Conservation (phyloP, 257 asterid genomes). For the Datura wrightii region DNA sequence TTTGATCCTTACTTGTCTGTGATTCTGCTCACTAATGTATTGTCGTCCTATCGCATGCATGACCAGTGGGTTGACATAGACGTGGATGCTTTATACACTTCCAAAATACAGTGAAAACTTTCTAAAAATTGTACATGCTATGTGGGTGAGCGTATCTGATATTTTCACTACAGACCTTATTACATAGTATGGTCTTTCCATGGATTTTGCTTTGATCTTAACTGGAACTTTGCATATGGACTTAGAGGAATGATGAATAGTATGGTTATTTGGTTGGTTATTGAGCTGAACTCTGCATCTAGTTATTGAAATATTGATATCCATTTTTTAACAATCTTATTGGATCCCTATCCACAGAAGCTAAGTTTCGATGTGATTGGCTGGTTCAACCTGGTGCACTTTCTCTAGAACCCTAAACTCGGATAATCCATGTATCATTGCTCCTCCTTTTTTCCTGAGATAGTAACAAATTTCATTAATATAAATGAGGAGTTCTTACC, state of each 20-base stretch:
- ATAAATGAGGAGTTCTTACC: not conserved
- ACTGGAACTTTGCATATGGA: not conserved
- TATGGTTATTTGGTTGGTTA: not conserved
- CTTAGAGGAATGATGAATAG: not conserved
- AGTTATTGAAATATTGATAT: not conserved
- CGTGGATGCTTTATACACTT: not conserved
- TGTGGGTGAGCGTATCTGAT: not conserved
- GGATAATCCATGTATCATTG: not conserved
- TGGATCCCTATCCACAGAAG: not conserved
- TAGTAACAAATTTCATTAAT: not conserved
- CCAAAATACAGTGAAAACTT: not conserved
- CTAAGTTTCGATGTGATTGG: not conserved
- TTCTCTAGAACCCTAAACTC: not conserved
- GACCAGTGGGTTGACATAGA: not conserved
- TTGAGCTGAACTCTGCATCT: no score
- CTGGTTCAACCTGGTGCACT: not conserved
- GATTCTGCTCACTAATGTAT: not conserved
- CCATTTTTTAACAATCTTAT: not conserved
- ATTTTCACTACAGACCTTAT: not conserved
- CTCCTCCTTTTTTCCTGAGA: not conserved
- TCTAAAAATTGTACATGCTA: not conserved
- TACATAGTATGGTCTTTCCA: not conserved
- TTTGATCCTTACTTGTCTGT: not conserved
- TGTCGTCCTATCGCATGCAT: not conserved
- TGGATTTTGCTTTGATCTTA: not conserved